Evolutionary conservation across 345 rosid genomes (phyloP), one percentile per base, ranked within the genome.

Genomic region (Citrus unshiu): DNA sequence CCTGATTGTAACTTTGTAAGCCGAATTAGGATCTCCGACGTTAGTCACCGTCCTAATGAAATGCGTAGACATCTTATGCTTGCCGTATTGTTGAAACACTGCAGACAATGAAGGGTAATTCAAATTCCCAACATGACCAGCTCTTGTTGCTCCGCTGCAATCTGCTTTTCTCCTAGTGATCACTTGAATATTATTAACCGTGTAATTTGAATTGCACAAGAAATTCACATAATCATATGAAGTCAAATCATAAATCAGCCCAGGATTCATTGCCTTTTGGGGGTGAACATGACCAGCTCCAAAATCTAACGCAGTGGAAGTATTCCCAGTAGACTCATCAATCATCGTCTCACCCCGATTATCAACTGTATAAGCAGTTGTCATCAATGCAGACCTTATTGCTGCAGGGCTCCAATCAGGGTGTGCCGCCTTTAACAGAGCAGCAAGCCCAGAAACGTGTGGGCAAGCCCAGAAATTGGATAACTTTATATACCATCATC

Each of bases 391-490:
- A 0, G 99, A 96, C 71, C 93, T 85, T 27, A 94, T 91, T 5
- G 91, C 93, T 0, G 98, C 93, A 0, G 98, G 95, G 39, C 95
- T 94, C 98, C 99, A 96, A 32, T 91, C 88, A 0, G 95, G 97
- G 79, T 94, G 98, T 8, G 98, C 95, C 0, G 98, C 95, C 83
- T 91, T 96, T 7, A 96, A 90, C 90, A 96, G 19, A 19, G 97
- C 99, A 0, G 97, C 97, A 0, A 95, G 88, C 21, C 99, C 99
- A 1, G 97, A 94, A 19, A 93, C 95, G 34, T 94, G 99, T 9
- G 98, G 98, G 46, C 98, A 96, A 3, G 98, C 98, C 99, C n/a
- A n/a, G n/a, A n/a, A n/a, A n/a, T n/a, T n/a, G n/a, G n/a, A 2
- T 29, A 72, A 58, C 13, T 34, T n/a, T 9, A 56, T 34, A 60